Base-by-base conservation (phyloP, 768 basidiomycete species). In the Podaxis sp. region DNA sequence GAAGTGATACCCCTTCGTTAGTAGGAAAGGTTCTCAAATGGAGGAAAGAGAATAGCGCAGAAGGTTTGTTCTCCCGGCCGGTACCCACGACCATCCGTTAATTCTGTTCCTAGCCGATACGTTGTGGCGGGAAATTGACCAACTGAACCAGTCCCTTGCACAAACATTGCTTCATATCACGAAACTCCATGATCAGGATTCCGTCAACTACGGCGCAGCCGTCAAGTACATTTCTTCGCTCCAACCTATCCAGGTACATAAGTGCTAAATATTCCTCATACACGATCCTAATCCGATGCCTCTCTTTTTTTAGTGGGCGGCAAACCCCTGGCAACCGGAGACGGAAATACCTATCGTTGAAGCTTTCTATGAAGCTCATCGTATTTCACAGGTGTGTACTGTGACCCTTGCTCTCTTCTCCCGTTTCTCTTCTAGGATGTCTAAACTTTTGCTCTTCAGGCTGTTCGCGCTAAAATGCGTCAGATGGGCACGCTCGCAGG, bases 1-100 rank as follows among this genome's bases (percentile, higher is more conserved):
- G 97, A 9, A 96, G 92, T 67, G 93, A 98, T 69, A 98, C 97
- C 1, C 97, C 97, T 1, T 93, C 93, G 46, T 85, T 99, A 46
- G 95, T 96, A 11, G 87, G 93, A 33, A 89, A 93, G 73, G 97
- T 99, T 3, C 76, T 97, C 66, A 87, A 87, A 68, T 99, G 96
- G 96, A 84, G 92, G 48, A 84, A 86, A 68, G 84, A 87, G 48
- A 80, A 89, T 51, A 74, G 78, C 13, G 77, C 75, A 36, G 77
- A 85, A 73, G 88, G 92, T 86, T 65, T 59, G 66, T 60, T 44
- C 63, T 57, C 28, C 54, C 33, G 39, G 51, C 51, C 40, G 9
- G 5, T 12, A 38, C 11, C 46, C 22, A 44, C 59, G 36, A 9
- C 55, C 38, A 54, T 60, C 39, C 51, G 28, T 55, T 44, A 19